Percentiles rank a stretch among this genome's conserved stretches.
Conservation (phyloP, 345 rosid genomes). For the Bruguiera parviflora region DNA sequence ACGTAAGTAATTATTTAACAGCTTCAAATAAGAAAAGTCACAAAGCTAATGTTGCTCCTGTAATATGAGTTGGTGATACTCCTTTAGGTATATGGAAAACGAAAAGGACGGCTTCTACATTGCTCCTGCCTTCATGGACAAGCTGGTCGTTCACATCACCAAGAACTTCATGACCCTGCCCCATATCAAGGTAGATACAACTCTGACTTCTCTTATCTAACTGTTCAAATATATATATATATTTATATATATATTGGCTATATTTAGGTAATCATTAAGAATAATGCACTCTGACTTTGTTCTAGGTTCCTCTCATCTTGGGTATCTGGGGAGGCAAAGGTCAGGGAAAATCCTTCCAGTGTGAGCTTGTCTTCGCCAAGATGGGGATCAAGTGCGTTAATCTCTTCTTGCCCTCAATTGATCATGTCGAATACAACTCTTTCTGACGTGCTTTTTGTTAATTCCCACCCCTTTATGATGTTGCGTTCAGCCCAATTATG, state of each 20-base stretch:
- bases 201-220: neutral
- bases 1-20: constrained; percentile 40
- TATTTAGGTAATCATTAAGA: neutral
- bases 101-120: constrained; percentile 78
- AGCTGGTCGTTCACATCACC: constrained; percentile 86
- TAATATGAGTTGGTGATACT: constrained; percentile 6
- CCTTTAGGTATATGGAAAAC: constrained; percentile 74
- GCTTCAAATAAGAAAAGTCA: too few species aligned
- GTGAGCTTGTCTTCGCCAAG: constrained; percentile 97
- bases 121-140: constrained; percentile 99
- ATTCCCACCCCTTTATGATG: too few species aligned
- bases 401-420: neutral
- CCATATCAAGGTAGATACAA: constrained; percentile 65
- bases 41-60: neutral
- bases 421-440: neutral
- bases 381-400: constrained; percentile 91
- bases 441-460: too few species aligned
- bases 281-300: neutral
- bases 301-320: constrained; percentile 87
- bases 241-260: too few species aligned
- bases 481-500: constrained; percentile 78
- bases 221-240: neutral
- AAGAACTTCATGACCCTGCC: constrained; percentile 96
- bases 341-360: constrained; percentile 97
- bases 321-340: constrained; percentile 99